Percentiles rank a stretch among this genome's conserved stretches.
These are phyloP conservation scores for Kodamaea fukazawae DNA, from an alignment of 805 yeast genomes.

Conservation along the genomic window DNA sequence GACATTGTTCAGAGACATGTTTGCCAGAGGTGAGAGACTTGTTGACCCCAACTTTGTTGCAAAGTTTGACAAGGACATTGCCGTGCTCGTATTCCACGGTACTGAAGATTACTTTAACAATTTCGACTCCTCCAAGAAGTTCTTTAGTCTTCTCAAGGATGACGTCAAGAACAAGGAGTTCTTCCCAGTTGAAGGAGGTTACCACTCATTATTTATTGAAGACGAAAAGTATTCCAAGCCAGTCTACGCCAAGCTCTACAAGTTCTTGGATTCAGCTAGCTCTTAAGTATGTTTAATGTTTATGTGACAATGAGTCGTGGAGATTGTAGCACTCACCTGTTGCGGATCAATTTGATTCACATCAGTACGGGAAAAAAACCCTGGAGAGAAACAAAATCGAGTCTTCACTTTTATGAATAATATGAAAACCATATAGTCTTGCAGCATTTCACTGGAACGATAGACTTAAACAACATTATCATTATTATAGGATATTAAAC, in stretches of 20 bases:
- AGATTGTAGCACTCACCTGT: too few relatives aligned
- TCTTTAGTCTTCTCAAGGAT: conserved; percentile 33
- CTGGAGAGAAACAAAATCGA: too few relatives aligned
- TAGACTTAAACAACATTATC: too few relatives aligned
- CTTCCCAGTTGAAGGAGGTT: conserved; percentile 27
- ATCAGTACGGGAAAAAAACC: too few relatives aligned
- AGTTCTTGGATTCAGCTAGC: conserved; percentile 20
- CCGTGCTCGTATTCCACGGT: conserved; percentile 62
- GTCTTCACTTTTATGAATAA: too few relatives aligned
- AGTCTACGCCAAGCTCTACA: conserved; percentile 36
- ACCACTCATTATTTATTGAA: conserved; percentile 49
- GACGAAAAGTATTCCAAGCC: conserved; percentile 36
- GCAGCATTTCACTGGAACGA: too few relatives aligned
- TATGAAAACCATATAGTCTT: too few relatives aligned
- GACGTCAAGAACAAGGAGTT: conserved; percentile 30
- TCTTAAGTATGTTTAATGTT: too few relatives aligned
- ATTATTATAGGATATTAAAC: too few relatives aligned
- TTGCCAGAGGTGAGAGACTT: conserved; percentile 58
- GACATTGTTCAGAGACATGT: conserved; percentile 60
- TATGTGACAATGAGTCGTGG: too few relatives aligned
- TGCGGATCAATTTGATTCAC: too few relatives aligned
- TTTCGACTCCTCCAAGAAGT: conserved; percentile 44
- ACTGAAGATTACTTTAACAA: conserved; percentile 60
- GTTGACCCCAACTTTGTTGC: conserved; percentile 34
- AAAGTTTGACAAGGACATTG: conserved; percentile 37